Percentiles rank a stretch among this genome's conserved stretches.
Evolutionary conservation across 768 basidiomycete genomes (phyloP).

Genomic region (Exidia glandulosa): DNA sequence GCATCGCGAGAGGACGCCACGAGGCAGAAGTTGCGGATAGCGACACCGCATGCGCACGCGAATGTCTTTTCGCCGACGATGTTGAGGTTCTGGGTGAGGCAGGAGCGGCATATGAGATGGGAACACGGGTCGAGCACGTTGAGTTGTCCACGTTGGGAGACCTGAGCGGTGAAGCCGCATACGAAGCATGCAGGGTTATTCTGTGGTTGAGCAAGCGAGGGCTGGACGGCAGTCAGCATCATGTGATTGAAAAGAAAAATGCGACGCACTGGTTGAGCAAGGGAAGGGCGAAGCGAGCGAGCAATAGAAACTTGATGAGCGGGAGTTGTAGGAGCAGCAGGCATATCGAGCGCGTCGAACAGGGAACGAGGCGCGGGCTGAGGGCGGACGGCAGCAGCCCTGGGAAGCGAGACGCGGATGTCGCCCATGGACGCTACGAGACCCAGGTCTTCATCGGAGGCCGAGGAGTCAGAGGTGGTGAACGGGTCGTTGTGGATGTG

Average conservation of each 20-base stretch:
- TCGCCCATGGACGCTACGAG: not conserved
- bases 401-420: not conserved
- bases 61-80: constrained; percentile 86
- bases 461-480: not conserved
- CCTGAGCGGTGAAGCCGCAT: constrained; percentile 37
- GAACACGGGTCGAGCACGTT: constrained; percentile 50
- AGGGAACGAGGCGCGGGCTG: not conserved
- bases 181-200: constrained; percentile 44
- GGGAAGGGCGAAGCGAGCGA: not conserved
- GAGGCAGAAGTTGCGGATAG: constrained; percentile 57
- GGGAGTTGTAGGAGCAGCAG: not conserved
- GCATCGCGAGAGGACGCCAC: constrained; percentile 16
- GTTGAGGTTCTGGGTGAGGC: constrained; percentile 76
- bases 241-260: not conserved
- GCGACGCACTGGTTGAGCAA: not conserved
- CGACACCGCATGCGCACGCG: constrained; percentile 66
- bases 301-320: not conserved
- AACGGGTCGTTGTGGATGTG: not conserved
- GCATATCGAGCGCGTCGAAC: not conserved
- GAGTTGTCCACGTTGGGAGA: constrained; percentile 39
- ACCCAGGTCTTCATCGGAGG: not conserved
- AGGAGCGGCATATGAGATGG: constrained; percentile 69
- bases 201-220: not conserved
- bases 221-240: not conserved
- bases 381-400: not conserved